These are phyloP conservation scores for Cavenderia fasciculata DNA, from an alignment of 78 protist genomes.

Conservation along the genomic window DNA sequence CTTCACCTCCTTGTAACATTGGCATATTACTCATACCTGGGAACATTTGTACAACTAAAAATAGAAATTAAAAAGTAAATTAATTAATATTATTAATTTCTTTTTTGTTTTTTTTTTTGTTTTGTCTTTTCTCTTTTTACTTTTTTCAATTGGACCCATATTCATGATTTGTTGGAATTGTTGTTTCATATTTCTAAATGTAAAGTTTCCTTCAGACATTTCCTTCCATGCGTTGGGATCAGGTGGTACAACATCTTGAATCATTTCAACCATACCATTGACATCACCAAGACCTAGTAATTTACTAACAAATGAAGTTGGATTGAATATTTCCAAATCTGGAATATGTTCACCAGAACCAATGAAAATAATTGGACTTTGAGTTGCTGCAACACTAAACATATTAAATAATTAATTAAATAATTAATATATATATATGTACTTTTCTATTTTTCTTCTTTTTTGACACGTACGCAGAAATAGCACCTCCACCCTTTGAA, in stretches of 20 bases:
- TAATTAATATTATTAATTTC: neutral
- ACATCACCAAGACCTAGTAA: slow-evolving; percentile 97
- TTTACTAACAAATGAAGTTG: slow-evolving; percentile 88
- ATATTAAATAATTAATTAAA: neutral
- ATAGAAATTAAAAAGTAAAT: slow-evolving; percentile 64
- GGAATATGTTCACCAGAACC: slow-evolving; percentile 95
- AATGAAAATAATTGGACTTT: slow-evolving; percentile 96
- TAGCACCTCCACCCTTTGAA: slow-evolving; percentile 99
- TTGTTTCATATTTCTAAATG: slow-evolving; percentile 97
- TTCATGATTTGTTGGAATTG: slow-evolving; percentile 92
- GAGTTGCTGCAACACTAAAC: slow-evolving; percentile 93
- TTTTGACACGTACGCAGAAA: slow-evolving; percentile 80
- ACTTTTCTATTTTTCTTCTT: too few relatives aligned
- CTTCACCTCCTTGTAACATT: slow-evolving; percentile 61
- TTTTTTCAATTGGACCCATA: slow-evolving; percentile 93
- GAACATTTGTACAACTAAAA: slow-evolving; percentile 56
- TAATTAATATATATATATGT: neutral
- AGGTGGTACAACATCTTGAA: slow-evolving; percentile 83
- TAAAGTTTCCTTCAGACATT: slow-evolving; percentile 83
- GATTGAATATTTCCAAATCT: slow-evolving; percentile 92
- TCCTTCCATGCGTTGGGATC: slow-evolving; percentile 29
- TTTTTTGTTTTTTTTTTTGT: too few relatives aligned
- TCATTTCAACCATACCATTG: slow-evolving; percentile 71
- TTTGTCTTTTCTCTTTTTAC: too few relatives aligned
- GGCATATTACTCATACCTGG: slow-evolving; percentile 78